Base-by-base conservation (phyloP, 176 grass and related monocot species). In the Microstegium vimineum region DNA sequence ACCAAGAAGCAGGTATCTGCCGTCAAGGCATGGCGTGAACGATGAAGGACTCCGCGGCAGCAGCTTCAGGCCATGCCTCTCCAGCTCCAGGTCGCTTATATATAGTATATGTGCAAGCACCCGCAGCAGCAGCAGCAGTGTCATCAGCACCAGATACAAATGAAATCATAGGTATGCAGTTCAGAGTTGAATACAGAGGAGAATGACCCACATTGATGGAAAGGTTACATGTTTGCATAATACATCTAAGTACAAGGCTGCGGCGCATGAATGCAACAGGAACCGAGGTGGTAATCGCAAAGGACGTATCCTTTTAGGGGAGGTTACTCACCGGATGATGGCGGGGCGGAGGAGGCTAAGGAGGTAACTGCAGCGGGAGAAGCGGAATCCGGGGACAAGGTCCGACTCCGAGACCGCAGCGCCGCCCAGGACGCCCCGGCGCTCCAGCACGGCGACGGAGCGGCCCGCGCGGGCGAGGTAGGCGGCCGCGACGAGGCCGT, bases 301-400 rank as follows among this genome's bases (percentile, higher is more conserved):
- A 51, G 26, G 17, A 42, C 46, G 16, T 18, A 63, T 23, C 28
- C 71, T 68, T 71, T 47, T 65, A 42, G 32, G 59, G 43, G 16
- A 9, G 27, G 2, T 27, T 73, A 90, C 87, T 38, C 69, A 90
- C 89, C 73, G 84, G 69, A 98, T 83, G 20, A 93, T 79, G 62
- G 93, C 70, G 67, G 96, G 93, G 54, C 94, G 94, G 81, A 97
- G 94, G 71, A 97, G 91, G 81, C 94, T 97, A 62, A 88, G 89
- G 85, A 93, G 96, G 70, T 95, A 93, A 85, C 96, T 98, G 69
- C 96, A 95, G 26, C 90, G 90, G 74, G 93, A 98, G 89, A 95
- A 98, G 57, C 82, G 89, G 87, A 98, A 98, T 30, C 91, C 93
- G 1, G 87, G 96, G 62, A 93, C 93, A 63, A 98, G 84, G 76